Evolutionary conservation across 768 basidiomycete genomes (phyloP).

Genomic region (Mycena sanguinolenta): DNA sequence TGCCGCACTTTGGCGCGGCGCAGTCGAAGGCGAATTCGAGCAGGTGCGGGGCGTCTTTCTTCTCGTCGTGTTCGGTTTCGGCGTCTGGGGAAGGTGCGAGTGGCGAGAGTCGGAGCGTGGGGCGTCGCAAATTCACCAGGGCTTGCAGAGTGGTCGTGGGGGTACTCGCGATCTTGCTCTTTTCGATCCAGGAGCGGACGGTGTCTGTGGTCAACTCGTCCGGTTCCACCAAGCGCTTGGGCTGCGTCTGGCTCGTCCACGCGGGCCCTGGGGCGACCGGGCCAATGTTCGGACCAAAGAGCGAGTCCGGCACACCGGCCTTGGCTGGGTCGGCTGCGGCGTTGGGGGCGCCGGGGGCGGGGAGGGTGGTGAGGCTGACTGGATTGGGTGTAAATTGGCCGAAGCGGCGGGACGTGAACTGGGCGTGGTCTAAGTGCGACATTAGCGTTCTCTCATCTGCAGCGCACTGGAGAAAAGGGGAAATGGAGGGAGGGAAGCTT

Average conservation of each 20-base stretch:
- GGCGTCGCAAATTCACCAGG: slow-evolving; percentile 93
- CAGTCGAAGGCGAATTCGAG: slow-evolving; percentile 95
- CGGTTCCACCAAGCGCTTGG: slow-evolving; percentile 60
- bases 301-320: too few relatives aligned
- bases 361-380: slow-evolving; percentile 24
- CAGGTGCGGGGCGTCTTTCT: slow-evolving; percentile 66
- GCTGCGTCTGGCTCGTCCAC: slow-evolving; percentile 78
- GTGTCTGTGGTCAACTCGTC: slow-evolving; percentile 87
- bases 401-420: slow-evolving; percentile 32
- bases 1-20: slow-evolving; percentile 86
- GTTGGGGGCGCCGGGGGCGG: not conserved
- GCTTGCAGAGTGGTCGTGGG: slow-evolving; percentile 95
- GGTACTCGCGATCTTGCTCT: slow-evolving; percentile 68
- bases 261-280: slow-evolving; percentile 75
- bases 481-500: too few relatives aligned
- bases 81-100: too few relatives aligned
- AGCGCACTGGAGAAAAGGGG: slow-evolving; percentile 2
- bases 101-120: slow-evolving; percentile 84
- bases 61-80: slow-evolving; percentile 60
- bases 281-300: slow-evolving; percentile 94
- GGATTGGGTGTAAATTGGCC: slow-evolving; percentile 27
- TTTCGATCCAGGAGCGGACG: slow-evolving; percentile 87
- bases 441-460: too few relatives aligned
- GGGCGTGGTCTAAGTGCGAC: slow-evolving; percentile 37
- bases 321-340: slow-evolving; percentile 55